phyloP scores from a whole-genome alignment of 768 basidiomycete species.

The Calocera viscosa region DNA sequence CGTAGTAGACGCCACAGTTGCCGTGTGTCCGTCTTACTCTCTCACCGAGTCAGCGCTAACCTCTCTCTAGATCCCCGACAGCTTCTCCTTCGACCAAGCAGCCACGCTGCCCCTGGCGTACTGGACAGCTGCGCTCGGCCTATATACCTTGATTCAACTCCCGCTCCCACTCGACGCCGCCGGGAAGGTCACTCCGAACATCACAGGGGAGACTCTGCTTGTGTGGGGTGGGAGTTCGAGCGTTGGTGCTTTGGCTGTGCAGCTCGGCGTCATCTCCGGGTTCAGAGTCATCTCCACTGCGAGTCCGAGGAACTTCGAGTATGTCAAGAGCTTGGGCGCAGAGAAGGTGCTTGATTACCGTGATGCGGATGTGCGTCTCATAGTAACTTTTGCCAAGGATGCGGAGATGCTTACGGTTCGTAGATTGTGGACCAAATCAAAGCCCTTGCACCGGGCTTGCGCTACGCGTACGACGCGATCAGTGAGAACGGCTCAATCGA shows the following conservation, averaged over 20 bases:
- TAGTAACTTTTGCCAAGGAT: background rate
- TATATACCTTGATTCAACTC: slow-evolving; percentile 26
- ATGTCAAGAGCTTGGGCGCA: slow-evolving; percentile 31
- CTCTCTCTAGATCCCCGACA: slow-evolving; percentile 34
- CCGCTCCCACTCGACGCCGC: background rate
- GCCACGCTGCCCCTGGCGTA: slow-evolving; percentile 39
- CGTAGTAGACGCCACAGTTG: background rate
- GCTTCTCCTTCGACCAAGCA: slow-evolving; percentile 38
- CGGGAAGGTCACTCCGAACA: background rate
- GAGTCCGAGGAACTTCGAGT: slow-evolving; percentile 29
- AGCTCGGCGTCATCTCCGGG: slow-evolving; percentile 25
- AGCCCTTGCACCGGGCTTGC: background rate
- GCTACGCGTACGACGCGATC: slow-evolving; percentile 2
- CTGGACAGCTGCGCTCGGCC: slow-evolving; percentile 39
- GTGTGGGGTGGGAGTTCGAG: background rate
- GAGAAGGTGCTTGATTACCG: slow-evolving; percentile 26
- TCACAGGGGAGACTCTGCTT: background rate
- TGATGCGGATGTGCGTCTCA: slow-evolving; percentile 11
- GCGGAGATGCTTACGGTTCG: background rate
- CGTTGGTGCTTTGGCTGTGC: slow-evolving; percentile 18
- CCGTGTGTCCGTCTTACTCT: background rate
- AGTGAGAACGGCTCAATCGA: background rate
- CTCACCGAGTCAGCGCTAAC: background rate
- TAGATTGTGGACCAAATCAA: background rate
- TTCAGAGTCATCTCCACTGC: slow-evolving; percentile 28